Conservation (phyloP, 1,284 basidiomycete genomes). For the Ceraceosorus guamensis region DNA sequence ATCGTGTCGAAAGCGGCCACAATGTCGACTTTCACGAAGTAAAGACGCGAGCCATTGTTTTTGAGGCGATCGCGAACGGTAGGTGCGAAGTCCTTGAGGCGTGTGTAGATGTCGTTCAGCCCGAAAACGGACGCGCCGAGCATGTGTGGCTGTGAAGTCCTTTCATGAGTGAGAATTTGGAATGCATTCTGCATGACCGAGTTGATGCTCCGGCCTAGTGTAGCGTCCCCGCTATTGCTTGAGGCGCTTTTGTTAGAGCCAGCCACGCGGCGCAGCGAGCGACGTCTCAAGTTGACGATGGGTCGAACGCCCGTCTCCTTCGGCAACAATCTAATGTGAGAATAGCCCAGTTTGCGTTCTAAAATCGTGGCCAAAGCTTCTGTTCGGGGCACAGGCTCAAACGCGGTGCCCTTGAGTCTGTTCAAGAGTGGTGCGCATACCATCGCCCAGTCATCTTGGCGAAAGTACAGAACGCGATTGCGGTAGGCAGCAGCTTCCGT, state of each 20-base stretch:
- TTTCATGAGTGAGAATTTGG: slow-evolving; percentile 41
- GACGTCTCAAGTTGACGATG: slow-evolving; percentile 80
- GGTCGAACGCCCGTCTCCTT: slow-evolving; percentile 91
- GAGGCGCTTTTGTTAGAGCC: not conserved
- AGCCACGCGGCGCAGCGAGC: slow-evolving; percentile 33
- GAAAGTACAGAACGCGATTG: slow-evolving; percentile 83
- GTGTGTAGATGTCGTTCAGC: slow-evolving; percentile 50
- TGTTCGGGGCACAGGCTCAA: slow-evolving; percentile 20
- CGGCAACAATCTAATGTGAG: slow-evolving; percentile 79
- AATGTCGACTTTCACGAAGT: slow-evolving; percentile 94
- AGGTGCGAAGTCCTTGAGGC: slow-evolving; percentile 13
- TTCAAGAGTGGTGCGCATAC: slow-evolving; percentile 74
- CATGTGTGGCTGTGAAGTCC: slow-evolving; percentile 10
- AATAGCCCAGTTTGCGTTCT: slow-evolving; percentile 59
- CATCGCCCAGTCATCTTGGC: slow-evolving; percentile 80
- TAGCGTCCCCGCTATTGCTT: slow-evolving; percentile 5
- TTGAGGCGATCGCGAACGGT: not conserved
- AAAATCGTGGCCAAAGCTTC: slow-evolving; percentile 46
- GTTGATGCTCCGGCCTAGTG: slow-evolving; percentile 65
- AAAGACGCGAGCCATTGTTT: slow-evolving; percentile 46
- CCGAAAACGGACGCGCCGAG: slow-evolving; percentile 37
- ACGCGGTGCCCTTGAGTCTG: slow-evolving; percentile 56
- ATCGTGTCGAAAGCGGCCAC: slow-evolving; percentile 95
- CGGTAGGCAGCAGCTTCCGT: slow-evolving; percentile 83
- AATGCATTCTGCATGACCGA: slow-evolving; percentile 65